Conservation (phyloP, 2,329 filamentous ascomycete species). For the Exophiala sp. region DNA sequence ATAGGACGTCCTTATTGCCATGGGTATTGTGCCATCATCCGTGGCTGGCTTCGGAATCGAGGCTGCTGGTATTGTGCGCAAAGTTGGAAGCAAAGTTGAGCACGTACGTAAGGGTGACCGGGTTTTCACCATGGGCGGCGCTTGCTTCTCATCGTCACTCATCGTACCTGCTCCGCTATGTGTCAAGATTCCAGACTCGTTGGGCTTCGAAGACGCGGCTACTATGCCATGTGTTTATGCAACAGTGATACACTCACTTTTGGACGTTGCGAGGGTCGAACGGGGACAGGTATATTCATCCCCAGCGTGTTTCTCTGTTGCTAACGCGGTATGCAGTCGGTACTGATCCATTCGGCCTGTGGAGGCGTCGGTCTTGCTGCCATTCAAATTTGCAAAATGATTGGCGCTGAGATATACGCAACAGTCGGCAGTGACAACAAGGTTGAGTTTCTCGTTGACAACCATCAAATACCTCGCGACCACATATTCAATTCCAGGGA, state of each 20-base stretch:
- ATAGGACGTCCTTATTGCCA: conserved; percentile 5
- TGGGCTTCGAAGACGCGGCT: conserved; percentile 31
- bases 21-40: not conserved
- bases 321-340: conserved; percentile 6
- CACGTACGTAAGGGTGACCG: conserved; percentile 7
- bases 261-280: conserved; percentile 1
- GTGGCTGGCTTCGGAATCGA: conserved; percentile 39
- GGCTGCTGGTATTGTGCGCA: conserved; percentile 35
- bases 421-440: conserved; percentile 17
- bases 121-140: conserved; percentile 17
- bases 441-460: conserved; percentile 17
- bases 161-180: conserved; percentile 6
- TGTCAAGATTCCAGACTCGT: conserved; percentile 28
- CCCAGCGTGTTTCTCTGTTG: no score
- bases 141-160: conserved; percentile 13
- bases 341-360: conserved; percentile 24
- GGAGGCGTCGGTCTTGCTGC: conserved; percentile 28
- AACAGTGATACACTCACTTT: conserved; percentile 26
- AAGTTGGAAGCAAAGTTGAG: conserved; percentile 27
- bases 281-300: no score
- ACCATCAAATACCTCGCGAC: not conserved
- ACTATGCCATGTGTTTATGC: conserved; percentile 28
- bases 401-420: conserved; percentile 14
- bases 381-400: conserved; percentile 21
- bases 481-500: not conserved